Evolutionary conservation across 768 basidiomycete genomes (phyloP).

Genomic region (Chalciporus chontae): DNA sequence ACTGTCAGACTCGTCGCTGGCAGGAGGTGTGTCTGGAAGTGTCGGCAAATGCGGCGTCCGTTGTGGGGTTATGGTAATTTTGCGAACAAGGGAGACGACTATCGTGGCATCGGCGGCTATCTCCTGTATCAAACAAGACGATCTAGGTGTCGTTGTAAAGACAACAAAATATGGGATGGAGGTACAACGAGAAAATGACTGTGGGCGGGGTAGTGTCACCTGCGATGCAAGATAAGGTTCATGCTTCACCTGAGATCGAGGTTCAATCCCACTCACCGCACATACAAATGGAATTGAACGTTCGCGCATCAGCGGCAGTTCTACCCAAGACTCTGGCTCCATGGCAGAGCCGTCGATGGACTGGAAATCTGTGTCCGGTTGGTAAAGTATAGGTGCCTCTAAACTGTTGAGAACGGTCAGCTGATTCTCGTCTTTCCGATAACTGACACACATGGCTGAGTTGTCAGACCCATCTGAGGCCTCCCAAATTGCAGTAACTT

Average conservation of each 20-base stretch:
- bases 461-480: slow-evolving; percentile 41
- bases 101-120: slow-evolving; percentile 71
- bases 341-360: slow-evolving; percentile 46
- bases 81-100: slow-evolving; percentile 60
- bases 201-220: slow-evolving; percentile 63
- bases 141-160: slow-evolving; percentile 62
- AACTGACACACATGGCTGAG: slow-evolving; percentile 46
- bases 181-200: slow-evolving; percentile 56
- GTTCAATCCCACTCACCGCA: slow-evolving; percentile 46
- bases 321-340: slow-evolving; percentile 57
- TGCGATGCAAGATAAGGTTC: slow-evolving; percentile 6
- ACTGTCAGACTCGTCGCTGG: slow-evolving; percentile 43
- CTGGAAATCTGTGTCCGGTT: slow-evolving; percentile 58
- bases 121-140: slow-evolving; percentile 51
- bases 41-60: slow-evolving; percentile 39
- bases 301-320: slow-evolving; percentile 62
- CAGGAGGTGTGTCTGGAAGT: slow-evolving; percentile 47
- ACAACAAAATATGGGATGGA: slow-evolving; percentile 73
- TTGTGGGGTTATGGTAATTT: slow-evolving; percentile 49
- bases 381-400: slow-evolving; percentile 61
- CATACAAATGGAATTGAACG: slow-evolving; percentile 61
- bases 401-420: slow-evolving; percentile 38
- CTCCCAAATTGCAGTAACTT: slow-evolving; percentile 57
- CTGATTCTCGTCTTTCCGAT: not conserved
- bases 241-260: not conserved